Percentiles rank a stretch among this genome's conserved stretches.
These are phyloP conservation scores for Penicillium soppii DNA, from an alignment of 495 filamentous ascomycete species.

Conservation along the genomic window DNA sequence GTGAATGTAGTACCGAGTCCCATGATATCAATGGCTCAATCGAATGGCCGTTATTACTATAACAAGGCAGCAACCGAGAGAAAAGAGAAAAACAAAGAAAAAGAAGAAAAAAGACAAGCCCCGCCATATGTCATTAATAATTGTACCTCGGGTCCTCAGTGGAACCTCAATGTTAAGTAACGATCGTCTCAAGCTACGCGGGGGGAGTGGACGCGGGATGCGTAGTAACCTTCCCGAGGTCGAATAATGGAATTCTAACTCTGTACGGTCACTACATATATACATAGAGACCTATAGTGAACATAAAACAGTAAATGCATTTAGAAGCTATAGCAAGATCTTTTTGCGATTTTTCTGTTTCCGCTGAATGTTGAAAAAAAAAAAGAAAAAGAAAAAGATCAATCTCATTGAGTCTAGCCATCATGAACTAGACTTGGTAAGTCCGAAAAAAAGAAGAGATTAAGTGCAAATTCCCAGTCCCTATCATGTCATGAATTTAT, in stretches of 20 bases:
- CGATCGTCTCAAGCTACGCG: background rate
- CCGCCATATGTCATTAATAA: background rate
- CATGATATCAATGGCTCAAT: slow-evolving; percentile 16
- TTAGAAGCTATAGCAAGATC: slow-evolving; percentile 1
- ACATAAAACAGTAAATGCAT: slow-evolving; percentile 2
- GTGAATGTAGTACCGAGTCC: slow-evolving; percentile 20
- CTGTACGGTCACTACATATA: no score
- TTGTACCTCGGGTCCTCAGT: background rate
- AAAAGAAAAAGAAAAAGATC: slow-evolving; percentile 1
- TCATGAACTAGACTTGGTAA: slow-evolving; percentile 9
- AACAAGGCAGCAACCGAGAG: no score
- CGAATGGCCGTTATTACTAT: no score
- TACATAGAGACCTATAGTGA: no score
- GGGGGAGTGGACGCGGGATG: background rate
- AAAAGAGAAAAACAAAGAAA: background rate
- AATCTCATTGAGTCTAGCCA: slow-evolving; percentile 8
- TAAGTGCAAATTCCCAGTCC: slow-evolving; percentile 26
- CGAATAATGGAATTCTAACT: no score
- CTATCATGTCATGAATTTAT: slow-evolving; percentile 11
- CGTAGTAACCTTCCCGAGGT: no score
- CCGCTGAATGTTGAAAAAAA: slow-evolving; percentile 9
- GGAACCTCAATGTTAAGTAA: background rate
- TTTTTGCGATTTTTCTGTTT: slow-evolving; percentile 10
- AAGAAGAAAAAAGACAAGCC: background rate
- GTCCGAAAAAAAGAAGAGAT: slow-evolving; percentile 17